Evolutionary conservation across 1,139 yeast species (phyloP).

Genomic region (Yamadazyma trypodendri): DNA sequence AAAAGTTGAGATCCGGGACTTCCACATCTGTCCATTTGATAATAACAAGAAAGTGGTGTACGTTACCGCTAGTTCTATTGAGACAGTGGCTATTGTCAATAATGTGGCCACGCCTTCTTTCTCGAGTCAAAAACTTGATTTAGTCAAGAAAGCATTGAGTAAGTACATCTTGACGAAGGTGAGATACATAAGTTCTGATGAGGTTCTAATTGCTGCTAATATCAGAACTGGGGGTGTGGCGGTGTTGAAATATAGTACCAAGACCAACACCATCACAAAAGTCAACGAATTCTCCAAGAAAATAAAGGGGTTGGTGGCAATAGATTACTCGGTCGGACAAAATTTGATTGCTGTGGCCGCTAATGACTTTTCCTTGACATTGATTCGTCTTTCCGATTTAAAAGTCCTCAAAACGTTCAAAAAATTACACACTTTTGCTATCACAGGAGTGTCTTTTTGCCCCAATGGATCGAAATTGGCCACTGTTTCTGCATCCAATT

Average conservation of each 20-base stretch:
- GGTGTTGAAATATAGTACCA: constrained; percentile 42
- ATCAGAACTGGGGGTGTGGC: constrained; percentile 42
- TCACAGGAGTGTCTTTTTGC: constrained; percentile 71
- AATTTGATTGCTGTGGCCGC: constrained; percentile 71
- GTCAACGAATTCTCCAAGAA: constrained; percentile 49
- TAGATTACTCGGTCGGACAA: constrained; percentile 49
- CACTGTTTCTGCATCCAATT: constrained; percentile 78
- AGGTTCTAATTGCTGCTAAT: constrained; percentile 57
- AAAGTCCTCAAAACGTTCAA: constrained; percentile 49
- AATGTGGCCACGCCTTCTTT: constrained; percentile 12
- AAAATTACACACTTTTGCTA: constrained; percentile 75
- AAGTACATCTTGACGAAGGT: constrained; percentile 54
- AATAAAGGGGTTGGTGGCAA: constrained; percentile 65
- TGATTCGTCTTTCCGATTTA: constrained; percentile 53
- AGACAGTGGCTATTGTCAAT: constrained; percentile 50
- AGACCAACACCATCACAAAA: constrained; percentile 41
- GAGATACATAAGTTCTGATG: constrained; percentile 53
- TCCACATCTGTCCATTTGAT: constrained; percentile 30
- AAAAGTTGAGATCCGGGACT: constrained; percentile 27
- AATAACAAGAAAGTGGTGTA: constrained; percentile 57
- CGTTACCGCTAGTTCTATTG: constrained; percentile 54
- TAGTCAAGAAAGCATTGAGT: constrained; percentile 26
- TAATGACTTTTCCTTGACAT: constrained; percentile 65
- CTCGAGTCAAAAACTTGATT: constrained; percentile 19
- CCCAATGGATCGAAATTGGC: constrained; percentile 69